A percentile compares a stretch with the other conserved stretches of the same genome.
Conservation (phyloP, 2,329 filamentous ascomycete genomes). For the Arthrobotrys iridis region DNA sequence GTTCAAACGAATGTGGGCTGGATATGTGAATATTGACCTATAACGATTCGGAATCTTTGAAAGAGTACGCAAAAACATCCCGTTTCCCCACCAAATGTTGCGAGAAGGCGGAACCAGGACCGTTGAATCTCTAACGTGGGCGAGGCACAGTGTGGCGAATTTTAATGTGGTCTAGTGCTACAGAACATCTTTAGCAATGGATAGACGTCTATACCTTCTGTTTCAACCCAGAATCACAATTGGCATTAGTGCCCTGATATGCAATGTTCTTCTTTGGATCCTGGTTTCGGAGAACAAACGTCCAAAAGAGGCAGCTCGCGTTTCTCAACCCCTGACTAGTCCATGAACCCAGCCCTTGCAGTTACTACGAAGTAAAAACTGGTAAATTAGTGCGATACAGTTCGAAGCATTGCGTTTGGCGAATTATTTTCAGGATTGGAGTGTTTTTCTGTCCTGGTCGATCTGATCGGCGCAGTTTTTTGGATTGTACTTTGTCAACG, state of each 20-base stretch:
- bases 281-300: conserved; percentile 18
- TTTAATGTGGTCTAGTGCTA: background rate
- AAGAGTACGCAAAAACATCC: no score
- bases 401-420: background rate
- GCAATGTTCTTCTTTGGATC: conserved; percentile 12
- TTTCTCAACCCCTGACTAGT: conserved; percentile 17
- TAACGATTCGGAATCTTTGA: no score
- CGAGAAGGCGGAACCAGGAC: background rate
- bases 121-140: background rate
- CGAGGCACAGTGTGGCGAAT: background rate
- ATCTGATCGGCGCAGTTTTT: background rate
- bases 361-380: background rate
- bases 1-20: no score
- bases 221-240: conserved; percentile 22
- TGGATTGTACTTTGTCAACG: background rate
- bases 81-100: no score
- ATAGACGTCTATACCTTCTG: conserved; percentile 26
- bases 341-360: conserved; percentile 3
- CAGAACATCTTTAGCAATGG: background rate
- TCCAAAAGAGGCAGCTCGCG: conserved; percentile 45
- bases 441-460: background rate
- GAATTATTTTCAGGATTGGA: background rate
- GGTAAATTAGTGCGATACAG: conserved; percentile 3
- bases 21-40: no score
- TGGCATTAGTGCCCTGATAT: background rate